A percentile compares a stretch with the other conserved stretches of the same genome.
These are phyloP conservation scores for Monosporascus sp. DNA, from an alignment of 2,329 filamentous ascomycete genomes.

Conservation along the genomic window DNA sequence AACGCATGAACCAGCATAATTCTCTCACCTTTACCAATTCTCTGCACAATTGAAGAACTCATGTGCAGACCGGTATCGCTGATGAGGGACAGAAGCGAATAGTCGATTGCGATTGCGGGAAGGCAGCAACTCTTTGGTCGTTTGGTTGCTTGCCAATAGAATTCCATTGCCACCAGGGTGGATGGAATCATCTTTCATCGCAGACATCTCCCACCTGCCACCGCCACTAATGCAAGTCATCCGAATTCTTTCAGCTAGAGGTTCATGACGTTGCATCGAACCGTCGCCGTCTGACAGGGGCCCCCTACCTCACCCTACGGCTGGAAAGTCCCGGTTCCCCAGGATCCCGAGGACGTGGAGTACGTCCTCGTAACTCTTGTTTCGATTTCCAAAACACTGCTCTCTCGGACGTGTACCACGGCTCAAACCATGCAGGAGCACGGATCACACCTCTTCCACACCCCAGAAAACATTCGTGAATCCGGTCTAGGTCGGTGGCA, in stretches of 20 bases:
- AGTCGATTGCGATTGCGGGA: not conserved
- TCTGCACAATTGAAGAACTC: not conserved
- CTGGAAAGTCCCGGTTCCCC: not conserved
- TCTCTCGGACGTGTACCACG: not conserved
- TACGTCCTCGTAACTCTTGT: not conserved
- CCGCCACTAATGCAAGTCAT: not conserved
- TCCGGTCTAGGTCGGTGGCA: too few species aligned
- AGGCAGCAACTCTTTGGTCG: too few species aligned
- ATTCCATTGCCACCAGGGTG: too few species aligned
- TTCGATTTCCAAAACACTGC: not conserved
- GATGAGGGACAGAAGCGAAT: not conserved
- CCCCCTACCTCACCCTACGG: not conserved
- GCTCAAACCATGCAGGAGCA: not conserved
- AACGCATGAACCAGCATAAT: not conserved
- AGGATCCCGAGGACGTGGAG: not conserved
- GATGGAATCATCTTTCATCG: not conserved
- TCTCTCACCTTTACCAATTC: not conserved
- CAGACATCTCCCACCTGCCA: not conserved
- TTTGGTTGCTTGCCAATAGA: too few species aligned
- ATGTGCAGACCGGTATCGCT: not conserved
- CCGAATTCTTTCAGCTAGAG: not conserved
- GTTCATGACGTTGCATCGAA: not conserved
- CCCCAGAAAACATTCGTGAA: not conserved
- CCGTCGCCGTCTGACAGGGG: not conserved
- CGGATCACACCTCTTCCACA: not conserved